Conservation (phyloP, 306 rosid genomes). For the Cucurbita maxima region DNA sequence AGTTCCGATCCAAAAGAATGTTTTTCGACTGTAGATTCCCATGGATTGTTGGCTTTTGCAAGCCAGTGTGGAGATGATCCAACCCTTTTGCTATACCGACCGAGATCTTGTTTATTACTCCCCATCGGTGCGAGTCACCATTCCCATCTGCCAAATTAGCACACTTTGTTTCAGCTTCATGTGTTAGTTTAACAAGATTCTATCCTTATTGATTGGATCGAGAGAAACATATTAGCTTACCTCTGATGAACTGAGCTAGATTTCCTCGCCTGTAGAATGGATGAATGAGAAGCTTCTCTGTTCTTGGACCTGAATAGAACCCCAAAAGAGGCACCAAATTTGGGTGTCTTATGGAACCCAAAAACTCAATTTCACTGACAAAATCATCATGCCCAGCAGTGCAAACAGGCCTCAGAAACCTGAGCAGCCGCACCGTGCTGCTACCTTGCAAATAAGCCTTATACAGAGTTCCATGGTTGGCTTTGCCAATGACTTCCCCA, state of each 20-base stretch:
- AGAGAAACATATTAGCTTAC: slow-evolving; percentile 13
- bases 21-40: slow-evolving; percentile 84
- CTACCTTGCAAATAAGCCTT: slow-evolving; percentile 68
- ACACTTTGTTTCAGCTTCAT: neutral
- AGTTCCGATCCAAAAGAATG: slow-evolving; percentile 51
- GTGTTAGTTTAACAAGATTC: neutral
- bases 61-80: slow-evolving; percentile 69
- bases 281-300: slow-evolving; percentile 97
- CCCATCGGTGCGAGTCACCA: slow-evolving; percentile 63
- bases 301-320: slow-evolving; percentile 78
- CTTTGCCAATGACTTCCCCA: slow-evolving; percentile 91
- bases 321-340: slow-evolving; percentile 86
- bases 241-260: slow-evolving; percentile 71
- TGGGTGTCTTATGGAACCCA: slow-evolving; percentile 63
- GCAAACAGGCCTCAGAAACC: slow-evolving; percentile 86
- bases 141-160: slow-evolving; percentile 32
- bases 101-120: slow-evolving; percentile 47
- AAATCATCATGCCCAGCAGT: slow-evolving; percentile 40
- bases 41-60: slow-evolving; percentile 55
- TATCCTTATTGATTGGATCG: neutral
- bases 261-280: slow-evolving; percentile 68
- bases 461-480: slow-evolving; percentile 72
- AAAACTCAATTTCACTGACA: slow-evolving; percentile 36
- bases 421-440: slow-evolving; percentile 47
- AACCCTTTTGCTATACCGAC: slow-evolving; percentile 65